Conservation (phyloP, 31 red algal species). For the Endocladia muricata region DNA sequence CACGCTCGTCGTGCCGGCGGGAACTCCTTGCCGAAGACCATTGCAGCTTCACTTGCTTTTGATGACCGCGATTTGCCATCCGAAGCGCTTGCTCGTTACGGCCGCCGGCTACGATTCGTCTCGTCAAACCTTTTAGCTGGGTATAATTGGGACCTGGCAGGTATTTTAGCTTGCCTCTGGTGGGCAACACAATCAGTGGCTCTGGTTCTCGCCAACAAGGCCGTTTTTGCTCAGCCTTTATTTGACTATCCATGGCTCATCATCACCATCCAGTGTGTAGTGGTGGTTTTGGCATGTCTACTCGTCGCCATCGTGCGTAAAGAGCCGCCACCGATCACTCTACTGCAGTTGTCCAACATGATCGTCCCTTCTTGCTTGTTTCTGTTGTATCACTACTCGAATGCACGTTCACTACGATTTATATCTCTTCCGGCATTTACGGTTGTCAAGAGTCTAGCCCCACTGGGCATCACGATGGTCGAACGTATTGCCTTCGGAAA, state of each 20-base stretch:
- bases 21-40: no score
- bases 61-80: no score
- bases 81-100: no score
- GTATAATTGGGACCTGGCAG: constrained; percentile 59
- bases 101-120: no score
- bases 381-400: constrained; percentile 71
- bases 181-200: constrained; percentile 74
- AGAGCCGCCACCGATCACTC: constrained; percentile 18
- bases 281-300: constrained; percentile 57
- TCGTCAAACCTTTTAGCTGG: no score
- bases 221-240: constrained; percentile 60
- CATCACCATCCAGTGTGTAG: constrained; percentile 59
- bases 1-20: no score
- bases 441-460: constrained; percentile 39
- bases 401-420: constrained; percentile 63
- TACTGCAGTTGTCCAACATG: constrained; percentile 48
- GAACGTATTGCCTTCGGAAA: constrained; percentile 61
- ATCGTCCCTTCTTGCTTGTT: constrained; percentile 50
- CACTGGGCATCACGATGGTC: constrained; percentile 56
- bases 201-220: constrained; percentile 70
- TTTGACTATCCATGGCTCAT: constrained; percentile 76
- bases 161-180: constrained; percentile 57
- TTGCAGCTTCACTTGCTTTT: no score
- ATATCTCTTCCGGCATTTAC: constrained; percentile 43
- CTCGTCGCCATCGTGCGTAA: constrained; percentile 46